A percentile compares a stretch with the other conserved stretches of the same genome.
These are phyloP conservation scores for Rhodamnia rubescens DNA, from an alignment of 345 rosid species.

Conservation along the genomic window DNA sequence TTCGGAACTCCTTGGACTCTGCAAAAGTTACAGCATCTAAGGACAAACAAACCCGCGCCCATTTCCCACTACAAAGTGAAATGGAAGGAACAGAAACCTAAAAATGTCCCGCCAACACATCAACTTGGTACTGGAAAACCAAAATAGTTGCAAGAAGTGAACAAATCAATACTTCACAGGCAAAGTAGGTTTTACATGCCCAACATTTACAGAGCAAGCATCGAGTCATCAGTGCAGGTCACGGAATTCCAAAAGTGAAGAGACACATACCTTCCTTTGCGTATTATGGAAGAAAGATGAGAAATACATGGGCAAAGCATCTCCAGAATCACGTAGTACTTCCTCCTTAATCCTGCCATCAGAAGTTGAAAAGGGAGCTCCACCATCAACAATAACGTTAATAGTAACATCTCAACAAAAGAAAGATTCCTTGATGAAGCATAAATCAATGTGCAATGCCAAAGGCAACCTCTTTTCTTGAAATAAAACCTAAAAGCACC, in stretches of 20 bases:
- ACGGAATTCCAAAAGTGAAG: neutral
- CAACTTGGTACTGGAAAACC: neutral
- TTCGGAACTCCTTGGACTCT: neutral
- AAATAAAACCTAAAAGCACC: neutral
- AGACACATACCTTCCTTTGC: constrained; percentile 55
- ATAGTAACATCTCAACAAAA: neutral
- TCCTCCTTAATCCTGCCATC: constrained; percentile 53
- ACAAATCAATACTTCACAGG: neutral
- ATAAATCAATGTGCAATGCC: neutral
- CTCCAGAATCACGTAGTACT: constrained; percentile 39
- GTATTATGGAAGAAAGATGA: constrained; percentile 22
- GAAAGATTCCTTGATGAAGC: neutral
- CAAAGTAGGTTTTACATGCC: neutral
- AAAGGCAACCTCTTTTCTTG: neutral
- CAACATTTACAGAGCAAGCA: neutral
- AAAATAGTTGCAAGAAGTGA: neutral
- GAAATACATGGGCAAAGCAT: constrained; percentile 45
- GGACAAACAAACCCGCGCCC: neutral
- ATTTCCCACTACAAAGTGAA: neutral
- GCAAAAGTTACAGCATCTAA: neutral
- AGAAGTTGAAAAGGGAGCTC: neutral
- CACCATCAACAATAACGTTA: neutral
- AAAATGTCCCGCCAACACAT: neutral
- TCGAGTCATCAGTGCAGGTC: neutral
- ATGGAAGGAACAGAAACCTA: neutral